phyloP scores from a whole-genome alignment of 2,329 filamentous ascomycete genomes.

The Cytospora paraplurivora region DNA sequence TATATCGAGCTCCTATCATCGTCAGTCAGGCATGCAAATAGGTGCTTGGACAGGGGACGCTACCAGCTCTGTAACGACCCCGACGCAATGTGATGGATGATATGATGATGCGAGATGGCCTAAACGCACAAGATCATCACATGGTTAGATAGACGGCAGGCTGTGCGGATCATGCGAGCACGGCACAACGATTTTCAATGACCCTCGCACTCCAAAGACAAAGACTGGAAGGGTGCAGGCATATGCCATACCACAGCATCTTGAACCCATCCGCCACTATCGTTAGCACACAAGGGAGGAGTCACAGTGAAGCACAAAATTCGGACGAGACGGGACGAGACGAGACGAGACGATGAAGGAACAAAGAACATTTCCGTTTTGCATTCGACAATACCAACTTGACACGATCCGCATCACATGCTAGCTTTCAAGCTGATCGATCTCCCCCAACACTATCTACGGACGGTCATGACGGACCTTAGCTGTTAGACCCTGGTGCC shows the following conservation, averaged over 20 bases:
- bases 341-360: background rate
- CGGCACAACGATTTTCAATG: too few relatives aligned
- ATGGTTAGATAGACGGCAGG: too few relatives aligned
- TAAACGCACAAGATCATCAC: too few relatives aligned
- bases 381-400: constrained; percentile 24
- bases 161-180: too few relatives aligned
- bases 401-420: constrained; percentile 25
- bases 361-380: constrained; percentile 22
- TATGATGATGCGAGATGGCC: too few relatives aligned
- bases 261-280: background rate
- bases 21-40: background rate
- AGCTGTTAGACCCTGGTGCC: constrained; percentile 1
- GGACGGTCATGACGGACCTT: constrained; percentile 8
- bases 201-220: too few relatives aligned
- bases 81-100: too few relatives aligned
- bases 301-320: background rate
- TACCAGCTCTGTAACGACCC: too few relatives aligned
- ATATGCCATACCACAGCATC: too few relatives aligned
- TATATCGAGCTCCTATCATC: background rate
- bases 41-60: too few relatives aligned
- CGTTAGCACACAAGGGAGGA: background rate
- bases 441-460: constrained; percentile 20
- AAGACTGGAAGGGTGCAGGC: too few relatives aligned
- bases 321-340: too few relatives aligned
- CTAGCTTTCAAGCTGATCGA: constrained; percentile 9